Conservation (phyloP, 192 early-diverging fungal species). For the Lunasporangiospora selenospora region DNA sequence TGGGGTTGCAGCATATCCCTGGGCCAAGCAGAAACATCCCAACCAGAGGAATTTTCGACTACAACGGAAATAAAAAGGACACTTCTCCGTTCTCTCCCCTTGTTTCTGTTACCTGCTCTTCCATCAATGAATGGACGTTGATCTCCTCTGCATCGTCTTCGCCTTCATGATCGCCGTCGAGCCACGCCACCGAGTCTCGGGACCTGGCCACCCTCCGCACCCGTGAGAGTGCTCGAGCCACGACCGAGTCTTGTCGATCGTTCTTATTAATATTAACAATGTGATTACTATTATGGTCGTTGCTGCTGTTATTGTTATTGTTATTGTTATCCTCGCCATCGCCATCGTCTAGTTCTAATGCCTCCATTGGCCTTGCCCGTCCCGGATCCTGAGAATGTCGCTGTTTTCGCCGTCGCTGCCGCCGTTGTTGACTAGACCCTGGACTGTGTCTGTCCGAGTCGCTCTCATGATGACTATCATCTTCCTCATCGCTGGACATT, state of each 20-base stretch:
- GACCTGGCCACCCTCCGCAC: too few species aligned
- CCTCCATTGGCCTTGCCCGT: not conserved
- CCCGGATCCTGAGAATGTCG: not conserved
- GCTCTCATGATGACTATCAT: not conserved
- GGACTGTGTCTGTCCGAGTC: not conserved
- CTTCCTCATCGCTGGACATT: not conserved
- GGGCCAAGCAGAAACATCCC: too few species aligned
- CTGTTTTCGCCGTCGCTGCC: not conserved
- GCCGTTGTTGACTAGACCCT: not conserved
- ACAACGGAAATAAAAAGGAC: not conserved
- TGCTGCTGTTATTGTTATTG: not conserved
- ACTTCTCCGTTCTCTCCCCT: not conserved
- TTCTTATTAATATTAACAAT: slow-evolving; percentile 7
- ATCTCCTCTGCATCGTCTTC: slow-evolving; percentile 29
- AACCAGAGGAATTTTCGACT: too few species aligned
- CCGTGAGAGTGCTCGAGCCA: slow-evolving; percentile 17
- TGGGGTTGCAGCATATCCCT: too few species aligned
- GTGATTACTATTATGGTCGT: not conserved
- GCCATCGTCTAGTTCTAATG: not conserved
- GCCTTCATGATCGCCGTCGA: slow-evolving; percentile 6
- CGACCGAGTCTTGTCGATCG: slow-evolving; percentile 5
- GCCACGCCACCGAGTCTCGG: slow-evolving; percentile 21
- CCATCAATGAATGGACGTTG: slow-evolving; percentile 34
- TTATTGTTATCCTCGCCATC: slow-evolving; percentile 4
- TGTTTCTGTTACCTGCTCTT: slow-evolving; percentile 22